Percentiles rank a stretch among this genome's conserved stretches.
These are phyloP conservation scores for Trichoderma sp. DNA, from an alignment of 2,329 filamentous ascomycete genomes.

Conservation along the genomic window DNA sequence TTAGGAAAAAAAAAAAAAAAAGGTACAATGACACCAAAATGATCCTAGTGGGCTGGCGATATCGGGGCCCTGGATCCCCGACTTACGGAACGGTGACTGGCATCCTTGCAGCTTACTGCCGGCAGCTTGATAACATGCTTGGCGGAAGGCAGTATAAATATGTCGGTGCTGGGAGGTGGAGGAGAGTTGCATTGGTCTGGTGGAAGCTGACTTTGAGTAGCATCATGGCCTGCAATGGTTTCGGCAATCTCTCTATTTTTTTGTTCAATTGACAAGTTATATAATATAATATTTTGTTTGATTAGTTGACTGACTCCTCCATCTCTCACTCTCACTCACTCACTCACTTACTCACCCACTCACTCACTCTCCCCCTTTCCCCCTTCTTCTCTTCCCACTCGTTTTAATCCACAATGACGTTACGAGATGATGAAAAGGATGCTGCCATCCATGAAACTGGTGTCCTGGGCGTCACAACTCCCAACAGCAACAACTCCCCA, in stretches of 20 bases:
- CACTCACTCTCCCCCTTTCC: not conserved
- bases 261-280: slow-evolving; percentile 1
- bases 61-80: slow-evolving; percentile 4
- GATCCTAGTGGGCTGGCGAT: slow-evolving; percentile 6
- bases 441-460: not conserved
- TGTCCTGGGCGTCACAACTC: slow-evolving; percentile 1
- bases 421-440: slow-evolving; percentile 18
- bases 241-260: not conserved
- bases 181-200: not conserved
- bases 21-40: not conserved
- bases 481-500: not conserved
- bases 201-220: not conserved
- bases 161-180: not conserved
- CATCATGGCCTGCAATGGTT: slow-evolving; percentile 2
- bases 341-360: not conserved
- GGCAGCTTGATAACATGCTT: not conserved
- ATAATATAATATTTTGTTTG: not conserved
- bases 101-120: not conserved
- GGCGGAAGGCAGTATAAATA: slow-evolving; percentile 10
- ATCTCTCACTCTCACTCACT: not conserved
- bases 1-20: not conserved
- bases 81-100: slow-evolving; percentile 9
- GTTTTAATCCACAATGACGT: slow-evolving; percentile 1
- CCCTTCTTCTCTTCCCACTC: not conserved
- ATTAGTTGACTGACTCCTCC: not conserved